Evolutionary conservation across 768 basidiomycete genomes (phyloP).

Genomic region (Cantharellus anzutake): DNA sequence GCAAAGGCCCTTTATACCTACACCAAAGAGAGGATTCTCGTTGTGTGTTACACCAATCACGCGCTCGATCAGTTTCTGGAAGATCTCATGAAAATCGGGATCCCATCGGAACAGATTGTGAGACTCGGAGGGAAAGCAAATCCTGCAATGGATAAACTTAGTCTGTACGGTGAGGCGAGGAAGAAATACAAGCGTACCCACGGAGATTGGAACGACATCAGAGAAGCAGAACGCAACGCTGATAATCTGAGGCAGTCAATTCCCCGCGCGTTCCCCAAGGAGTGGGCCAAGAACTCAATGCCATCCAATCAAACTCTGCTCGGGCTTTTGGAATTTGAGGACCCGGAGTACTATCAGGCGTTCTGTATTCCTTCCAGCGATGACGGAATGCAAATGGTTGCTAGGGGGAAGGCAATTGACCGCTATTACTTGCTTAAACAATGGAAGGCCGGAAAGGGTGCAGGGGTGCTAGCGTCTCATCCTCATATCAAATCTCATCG

Average conservation of each 20-base stretch:
- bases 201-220: background rate
- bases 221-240: background rate
- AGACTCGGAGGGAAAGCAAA: conserved; percentile 41
- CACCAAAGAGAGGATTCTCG: conserved; percentile 33
- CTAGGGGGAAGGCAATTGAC: conserved; percentile 20
- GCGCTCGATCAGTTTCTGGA: conserved; percentile 53
- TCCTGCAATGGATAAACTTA: conserved; percentile 25
- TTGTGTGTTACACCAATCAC: conserved; percentile 59
- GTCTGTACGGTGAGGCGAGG: conserved; percentile 17
- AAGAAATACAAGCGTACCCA: background rate
- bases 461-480: conserved; percentile 23
- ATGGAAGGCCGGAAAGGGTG: conserved; percentile 29
- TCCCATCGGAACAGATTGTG: conserved; percentile 29
- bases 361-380: conserved; percentile 19
- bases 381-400: conserved; percentile 31
- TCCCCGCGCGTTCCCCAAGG: background rate
- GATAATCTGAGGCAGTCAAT: background rate
- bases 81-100: conserved; percentile 40
- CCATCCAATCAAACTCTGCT: conserved; percentile 19
- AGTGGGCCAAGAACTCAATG: conserved; percentile 12
- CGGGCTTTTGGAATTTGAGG: conserved; percentile 32
- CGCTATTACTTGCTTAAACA: conserved; percentile 25
- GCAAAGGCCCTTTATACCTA: conserved; percentile 38
- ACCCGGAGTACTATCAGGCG: conserved; percentile 20
- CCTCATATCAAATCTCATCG: conserved; percentile 12